Evolutionary conservation across 768 basidiomycete genomes (phyloP), one percentile per base, ranked within the genome.

Genomic region (Podaxis pistillaris): DNA sequence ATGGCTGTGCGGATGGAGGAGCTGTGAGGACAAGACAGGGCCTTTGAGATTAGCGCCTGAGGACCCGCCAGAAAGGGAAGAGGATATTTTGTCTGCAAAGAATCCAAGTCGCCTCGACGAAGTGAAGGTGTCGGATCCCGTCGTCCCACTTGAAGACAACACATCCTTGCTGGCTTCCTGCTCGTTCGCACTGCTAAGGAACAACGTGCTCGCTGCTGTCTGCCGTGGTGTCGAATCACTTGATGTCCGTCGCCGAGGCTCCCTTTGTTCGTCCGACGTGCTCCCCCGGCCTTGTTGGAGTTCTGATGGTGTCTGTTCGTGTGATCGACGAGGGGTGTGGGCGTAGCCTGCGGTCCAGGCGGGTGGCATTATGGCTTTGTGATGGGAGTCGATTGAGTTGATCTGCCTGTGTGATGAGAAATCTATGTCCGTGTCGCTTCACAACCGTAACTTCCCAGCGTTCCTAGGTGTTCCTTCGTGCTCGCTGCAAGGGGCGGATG

Each of bases 161-260:
- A 73, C 67, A 66, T 71, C 74, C 44, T 70, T 67, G 62, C 68
- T 73, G n/a, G 70, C 60, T 49, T 76, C 74, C 66, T 78, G 74
- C 17, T 76, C 73, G 63, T 60, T 69, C 51, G 67, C 63, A 4
- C 70, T 60, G 55, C 68, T 70, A 38, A 76, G 70, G 65, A 77
- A 78, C 30, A 74, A 76, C 58, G 74, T 70, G 50, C 77, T 74
- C 51, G 79, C 76, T 33, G 76, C 68, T 47, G 78, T 78, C 66
- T 78, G 80, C 62, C 81, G 80, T 24, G 82, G 82, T 1, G 82
- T 81, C 26, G 79, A 79, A 68, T 84, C 83, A 67, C 72, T 78
- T 3, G 81, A 84, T 47, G 81, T 82, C 19, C 79, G 76, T 54
- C 76, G 67, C 47, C 72, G 72, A 2, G 71, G 69, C 69, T 78